Percentiles rank a stretch among this genome's conserved stretches.
Conservation (phyloP, 345 rosid genomes). For the Moricandia arvensis region DNA sequence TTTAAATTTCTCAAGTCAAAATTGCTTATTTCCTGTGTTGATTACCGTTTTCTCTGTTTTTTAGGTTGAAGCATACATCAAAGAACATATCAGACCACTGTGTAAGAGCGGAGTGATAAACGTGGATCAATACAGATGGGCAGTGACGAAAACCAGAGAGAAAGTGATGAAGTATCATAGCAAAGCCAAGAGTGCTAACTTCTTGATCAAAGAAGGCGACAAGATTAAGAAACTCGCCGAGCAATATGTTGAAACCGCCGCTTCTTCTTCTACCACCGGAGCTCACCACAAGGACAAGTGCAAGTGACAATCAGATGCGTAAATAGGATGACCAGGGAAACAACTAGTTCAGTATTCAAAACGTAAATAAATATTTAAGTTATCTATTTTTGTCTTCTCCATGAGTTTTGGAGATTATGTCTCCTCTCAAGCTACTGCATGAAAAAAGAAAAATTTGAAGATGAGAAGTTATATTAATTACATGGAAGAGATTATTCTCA, state of each 20-base stretch:
- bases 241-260: slow-evolving; percentile 79
- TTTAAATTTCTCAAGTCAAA: background rate
- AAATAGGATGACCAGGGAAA: slow-evolving; percentile 24
- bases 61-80: slow-evolving; percentile 91
- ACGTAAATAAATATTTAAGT: slow-evolving; percentile 16
- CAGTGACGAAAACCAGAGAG: slow-evolving; percentile 76
- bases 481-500: no score
- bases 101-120: slow-evolving; percentile 87
- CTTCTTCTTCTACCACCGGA: slow-evolving; percentile 28
- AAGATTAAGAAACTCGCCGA: slow-evolving; percentile 96
- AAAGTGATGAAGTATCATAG: slow-evolving; percentile 92
- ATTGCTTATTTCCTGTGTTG: background rate
- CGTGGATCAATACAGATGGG: slow-evolving; percentile 85
- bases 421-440: no score
- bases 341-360: slow-evolving; percentile 11
- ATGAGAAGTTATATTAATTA: no score
- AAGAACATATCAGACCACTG: slow-evolving; percentile 94
- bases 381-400: no score
- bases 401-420: no score
- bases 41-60: background rate
- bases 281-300: slow-evolving; percentile 53
- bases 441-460: no score
- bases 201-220: slow-evolving; percentile 94
- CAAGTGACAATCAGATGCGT: slow-evolving; percentile 10
- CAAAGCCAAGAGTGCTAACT: slow-evolving; percentile 80